A percentile compares a stretch with the other conserved stretches of the same genome.
Evolutionary conservation across 331 rosid genomes (phyloP).

Genomic region (Prunus yedoensis): DNA sequence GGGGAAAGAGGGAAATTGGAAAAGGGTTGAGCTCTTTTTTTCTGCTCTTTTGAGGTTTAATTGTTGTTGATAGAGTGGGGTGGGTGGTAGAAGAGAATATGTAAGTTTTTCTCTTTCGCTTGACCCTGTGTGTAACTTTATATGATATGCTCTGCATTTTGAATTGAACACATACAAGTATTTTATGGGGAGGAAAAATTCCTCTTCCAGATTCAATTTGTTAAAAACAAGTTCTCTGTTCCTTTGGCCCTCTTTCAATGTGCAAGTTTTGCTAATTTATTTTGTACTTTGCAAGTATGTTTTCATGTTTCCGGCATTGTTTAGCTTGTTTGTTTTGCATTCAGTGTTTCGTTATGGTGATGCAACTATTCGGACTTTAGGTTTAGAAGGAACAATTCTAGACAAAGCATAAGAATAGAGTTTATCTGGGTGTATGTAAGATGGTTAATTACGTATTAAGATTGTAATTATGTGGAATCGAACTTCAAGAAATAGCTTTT

Average conservation of each 20-base stretch:
- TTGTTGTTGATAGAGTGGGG: slow-evolving; percentile 22
- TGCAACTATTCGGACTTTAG: neutral
- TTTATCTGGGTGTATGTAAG: neutral
- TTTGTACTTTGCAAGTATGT: neutral
- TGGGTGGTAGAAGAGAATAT: slow-evolving; percentile 23
- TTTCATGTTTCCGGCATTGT: neutral
- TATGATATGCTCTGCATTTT: slow-evolving; percentile 22
- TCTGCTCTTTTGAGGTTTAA: slow-evolving; percentile 11
- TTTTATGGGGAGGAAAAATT: slow-evolving; percentile 41
- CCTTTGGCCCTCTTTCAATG: neutral
- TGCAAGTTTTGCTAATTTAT: slow-evolving; percentile 6
- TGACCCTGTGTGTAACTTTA: slow-evolving; percentile 28
- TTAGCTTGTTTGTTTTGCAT: neutral
- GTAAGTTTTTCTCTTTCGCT: slow-evolving; percentile 6
- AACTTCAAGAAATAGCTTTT: no score
- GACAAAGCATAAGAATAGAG: neutral
- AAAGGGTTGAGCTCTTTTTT: slow-evolving; percentile 19
- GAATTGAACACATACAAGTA: slow-evolving; percentile 32
- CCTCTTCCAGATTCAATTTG: slow-evolving; percentile 31
- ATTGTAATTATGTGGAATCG: neutral
- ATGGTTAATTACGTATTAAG: neutral
- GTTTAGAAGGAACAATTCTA: neutral
- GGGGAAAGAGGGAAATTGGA: slow-evolving; percentile 20
- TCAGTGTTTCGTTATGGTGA: neutral
- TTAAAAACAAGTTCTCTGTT: neutral